Evolutionary conservation across 2,329 filamentous ascomycete genomes (phyloP), one percentile per base, ranked within the genome.

Genomic region (Alternaria metachromatica): DNA sequence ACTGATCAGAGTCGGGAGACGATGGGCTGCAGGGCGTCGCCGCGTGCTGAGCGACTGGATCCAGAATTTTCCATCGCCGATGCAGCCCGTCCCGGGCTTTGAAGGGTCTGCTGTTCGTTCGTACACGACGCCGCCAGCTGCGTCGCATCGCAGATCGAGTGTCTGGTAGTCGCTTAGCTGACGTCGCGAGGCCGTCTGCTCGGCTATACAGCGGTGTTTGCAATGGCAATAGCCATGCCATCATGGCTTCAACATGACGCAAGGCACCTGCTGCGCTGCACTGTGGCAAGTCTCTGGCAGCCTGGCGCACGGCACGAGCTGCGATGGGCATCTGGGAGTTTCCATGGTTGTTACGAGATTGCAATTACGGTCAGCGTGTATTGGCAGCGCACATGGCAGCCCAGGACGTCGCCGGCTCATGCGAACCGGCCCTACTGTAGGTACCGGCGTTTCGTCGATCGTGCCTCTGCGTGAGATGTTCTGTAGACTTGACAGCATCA

Each of bases 141-240:
- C 65, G 53, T 43, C 43, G 49, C 58, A 69, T 69, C 67, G 67
- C 49, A 55, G 67, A 69, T 69, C 62, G 59, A 67, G 20, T 25
- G 51, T 48, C 45, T 41, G 59, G 48, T 54, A 41, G 54, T 57
- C 43, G 58, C 58, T 44, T 50, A 48, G 44, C 28, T 49, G 30
- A 37, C 33, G 33, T 37, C 33, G 33, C 15, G 33, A 23, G 23
- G 12, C n/a, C 46, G 46, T 20, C 46, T 20, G n/a, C 12, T 37
- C 50, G 50, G 28, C 50, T 33, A 37, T 37, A 21, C 50, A 53
- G 50, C 50, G 30, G 28, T 26, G 48, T 30, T 30, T 25, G n/a
- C 13, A 23, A 25, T 37, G 18, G 23, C 33, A 37, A 37, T 37
- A 37, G 33, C 33, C 33, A 8, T 18, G 30, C 20, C n/a, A 20